A percentile compares a stretch with the other conserved stretches of the same genome.
phyloP scores from a whole-genome alignment of 2,329 filamentous ascomycete species.

The Pleomassaria siparia region DNA sequence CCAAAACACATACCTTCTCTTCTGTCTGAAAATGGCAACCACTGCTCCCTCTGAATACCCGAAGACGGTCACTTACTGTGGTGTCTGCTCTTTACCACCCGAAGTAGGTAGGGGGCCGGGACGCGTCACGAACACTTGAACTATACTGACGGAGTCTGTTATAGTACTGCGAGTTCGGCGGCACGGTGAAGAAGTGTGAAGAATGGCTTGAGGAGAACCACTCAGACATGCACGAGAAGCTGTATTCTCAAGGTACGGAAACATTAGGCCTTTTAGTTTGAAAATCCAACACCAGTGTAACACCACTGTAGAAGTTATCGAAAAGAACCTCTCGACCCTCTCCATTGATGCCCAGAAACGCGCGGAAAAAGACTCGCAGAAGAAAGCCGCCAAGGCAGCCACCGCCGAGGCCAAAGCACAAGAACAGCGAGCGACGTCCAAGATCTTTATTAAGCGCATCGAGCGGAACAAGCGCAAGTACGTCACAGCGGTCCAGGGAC shows the following conservation, averaged over 20 bases:
- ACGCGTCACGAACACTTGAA: not conserved
- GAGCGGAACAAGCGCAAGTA: conserved; percentile 98
- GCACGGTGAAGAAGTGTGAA: conserved; percentile 93
- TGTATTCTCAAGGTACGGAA: conserved; percentile 83
- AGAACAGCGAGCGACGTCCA: conserved; percentile 78
- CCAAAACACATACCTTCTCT: not conserved
- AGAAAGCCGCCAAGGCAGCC: conserved; percentile 94
- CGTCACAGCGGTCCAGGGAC: conserved; percentile 86
- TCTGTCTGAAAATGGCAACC: conserved; percentile 23
- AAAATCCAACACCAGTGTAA: too few species aligned
- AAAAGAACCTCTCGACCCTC: conserved; percentile 80
- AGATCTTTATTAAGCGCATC: conserved; percentile 91
- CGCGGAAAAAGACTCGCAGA: conserved; percentile 91
- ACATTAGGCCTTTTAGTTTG: not conserved
- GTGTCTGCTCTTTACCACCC: conserved; percentile 66
- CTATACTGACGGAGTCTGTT: conserved; percentile 11
- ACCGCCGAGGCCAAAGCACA: conserved; percentile 81
- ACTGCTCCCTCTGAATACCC: conserved; percentile 46
- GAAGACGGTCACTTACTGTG: conserved; percentile 63
- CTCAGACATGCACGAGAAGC: conserved; percentile 69
- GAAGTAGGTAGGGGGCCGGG: conserved; percentile 58
- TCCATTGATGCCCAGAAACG: conserved; percentile 91
- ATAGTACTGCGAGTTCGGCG: conserved; percentile 98
- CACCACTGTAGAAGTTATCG: conserved; percentile 59
- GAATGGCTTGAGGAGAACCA: conserved; percentile 86